These are phyloP conservation scores for Chlorella sp. DNA, from an alignment of 139 green algal species.

Conservation along the genomic window DNA sequence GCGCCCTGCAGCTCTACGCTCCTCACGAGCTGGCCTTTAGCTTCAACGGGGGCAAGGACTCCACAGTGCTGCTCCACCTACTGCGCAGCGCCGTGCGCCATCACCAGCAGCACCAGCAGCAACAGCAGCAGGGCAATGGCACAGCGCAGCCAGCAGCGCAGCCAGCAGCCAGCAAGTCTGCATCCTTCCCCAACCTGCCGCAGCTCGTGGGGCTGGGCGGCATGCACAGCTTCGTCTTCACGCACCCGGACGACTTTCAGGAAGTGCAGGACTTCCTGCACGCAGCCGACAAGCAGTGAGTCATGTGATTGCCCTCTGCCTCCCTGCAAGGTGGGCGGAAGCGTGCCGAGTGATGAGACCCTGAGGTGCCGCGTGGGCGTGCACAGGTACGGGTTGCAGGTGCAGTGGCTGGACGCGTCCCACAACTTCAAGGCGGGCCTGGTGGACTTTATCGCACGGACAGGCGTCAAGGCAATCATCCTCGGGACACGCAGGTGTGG, in stretches of 20 bases:
- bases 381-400: conserved; percentile 46
- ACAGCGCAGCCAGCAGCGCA: no score
- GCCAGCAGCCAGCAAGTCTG: no score
- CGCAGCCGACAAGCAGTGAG: conserved; percentile 25
- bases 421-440: conserved; percentile 72
- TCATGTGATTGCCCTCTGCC: background rate
- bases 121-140: no score
- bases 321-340: background rate
- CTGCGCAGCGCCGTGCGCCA: conserved; percentile 37
- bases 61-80: conserved; percentile 86
- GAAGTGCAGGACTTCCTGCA: conserved; percentile 56
- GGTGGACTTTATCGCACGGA: conserved; percentile 36
- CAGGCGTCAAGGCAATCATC: conserved; percentile 60
- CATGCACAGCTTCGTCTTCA: conserved; percentile 75
- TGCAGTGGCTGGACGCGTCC: conserved; percentile 51
- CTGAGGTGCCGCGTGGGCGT: no score
- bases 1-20: conserved; percentile 32
- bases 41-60: conserved; percentile 95
- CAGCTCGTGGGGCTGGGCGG: conserved; percentile 37
- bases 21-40: conserved; percentile 65
- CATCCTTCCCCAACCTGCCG: no score
- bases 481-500: conserved; percentile 74
- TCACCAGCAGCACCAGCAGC: background rate
- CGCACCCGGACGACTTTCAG: conserved; percentile 62
- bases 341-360: no score